Evolutionary conservation across 1,139 yeast genomes (phyloP).

Genomic region (Yamadazyma spencermartinsiae): DNA sequence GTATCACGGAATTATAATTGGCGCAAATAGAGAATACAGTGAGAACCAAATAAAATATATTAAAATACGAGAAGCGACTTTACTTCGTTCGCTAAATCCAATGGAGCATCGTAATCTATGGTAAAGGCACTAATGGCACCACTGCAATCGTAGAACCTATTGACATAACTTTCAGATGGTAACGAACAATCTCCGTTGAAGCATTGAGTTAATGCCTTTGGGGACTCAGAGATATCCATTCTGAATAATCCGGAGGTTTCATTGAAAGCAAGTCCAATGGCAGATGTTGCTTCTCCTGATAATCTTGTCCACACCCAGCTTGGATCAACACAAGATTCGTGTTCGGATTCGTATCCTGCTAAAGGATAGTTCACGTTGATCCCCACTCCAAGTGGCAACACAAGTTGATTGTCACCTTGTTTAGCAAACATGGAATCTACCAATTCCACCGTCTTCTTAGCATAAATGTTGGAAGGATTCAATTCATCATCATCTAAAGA

Average conservation of each 20-base stretch:
- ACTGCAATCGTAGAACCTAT: constrained; percentile 25
- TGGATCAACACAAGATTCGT: constrained; percentile 31
- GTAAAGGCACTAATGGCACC: constrained; percentile 35
- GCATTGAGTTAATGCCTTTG: constrained; percentile 22
- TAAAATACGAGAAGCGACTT: constrained; percentile 4
- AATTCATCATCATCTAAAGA: constrained; percentile 25
- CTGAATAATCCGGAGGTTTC: constrained; percentile 19
- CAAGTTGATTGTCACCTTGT: constrained; percentile 25
- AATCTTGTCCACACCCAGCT: constrained; percentile 34
- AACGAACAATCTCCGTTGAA: constrained; percentile 32
- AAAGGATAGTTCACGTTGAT: constrained; percentile 38
- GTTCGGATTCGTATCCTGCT: constrained; percentile 27
- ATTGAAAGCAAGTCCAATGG: constrained; percentile 30
- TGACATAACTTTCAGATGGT: constrained; percentile 28
- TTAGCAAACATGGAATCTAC: constrained; percentile 29
- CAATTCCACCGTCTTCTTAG: constrained; percentile 28
- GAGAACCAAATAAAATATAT: too few species aligned
- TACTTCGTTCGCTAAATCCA: constrained; percentile 1
- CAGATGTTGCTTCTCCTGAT: constrained; percentile 29
- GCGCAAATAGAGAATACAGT: too few species aligned
- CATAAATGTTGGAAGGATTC: constrained; percentile 34
- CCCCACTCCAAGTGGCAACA: constrained; percentile 39
- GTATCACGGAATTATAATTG: too few species aligned
- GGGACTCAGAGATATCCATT: constrained; percentile 16
- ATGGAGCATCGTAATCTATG: constrained; percentile 36